Conservation (phyloP, 148 eudicot species). For the Amaranthus hypochondriacus region DNA sequence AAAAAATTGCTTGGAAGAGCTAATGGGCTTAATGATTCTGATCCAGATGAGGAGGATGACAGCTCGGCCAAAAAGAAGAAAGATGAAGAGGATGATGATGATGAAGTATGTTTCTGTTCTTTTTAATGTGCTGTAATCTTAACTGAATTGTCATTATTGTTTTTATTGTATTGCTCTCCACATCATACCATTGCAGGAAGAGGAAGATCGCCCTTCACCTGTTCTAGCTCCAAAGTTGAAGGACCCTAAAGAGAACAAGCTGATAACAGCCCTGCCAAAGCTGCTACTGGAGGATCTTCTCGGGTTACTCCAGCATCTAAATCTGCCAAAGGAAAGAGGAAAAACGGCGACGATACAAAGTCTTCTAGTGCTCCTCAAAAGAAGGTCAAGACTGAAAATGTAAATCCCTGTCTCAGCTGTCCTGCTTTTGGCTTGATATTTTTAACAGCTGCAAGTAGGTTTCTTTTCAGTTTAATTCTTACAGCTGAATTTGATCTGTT, state of each 20-base stretch:
- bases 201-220: conserved; percentile 72
- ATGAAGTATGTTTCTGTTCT: conserved; percentile 53
- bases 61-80: conserved; percentile 20
- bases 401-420: conserved; percentile 20
- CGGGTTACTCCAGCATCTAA: conserved; percentile 76
- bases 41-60: conserved; percentile 36
- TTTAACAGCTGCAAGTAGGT: not conserved
- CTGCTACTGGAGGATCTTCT: conserved; percentile 45
- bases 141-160: not conserved
- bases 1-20: conserved; percentile 80
- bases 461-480: not conserved
- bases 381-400: conserved; percentile 86
- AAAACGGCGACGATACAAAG: conserved; percentile 68
- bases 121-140: not conserved
- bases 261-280: conserved; percentile 67
- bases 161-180: not conserved
- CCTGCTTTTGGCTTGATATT: not conserved
- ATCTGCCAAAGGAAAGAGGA: conserved; percentile 88
- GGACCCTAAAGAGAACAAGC: conserved; percentile 77
- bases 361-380: conserved; percentile 52
- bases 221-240: conserved; percentile 75
- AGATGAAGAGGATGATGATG: conserved; percentile 83
- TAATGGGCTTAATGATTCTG: conserved; percentile 80
- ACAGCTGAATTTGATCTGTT: conserved; percentile 4
- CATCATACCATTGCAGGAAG: conserved; percentile 35